Conservation (phyloP, 305 asterid species). For the Fraxinus xanthoxyloides region DNA sequence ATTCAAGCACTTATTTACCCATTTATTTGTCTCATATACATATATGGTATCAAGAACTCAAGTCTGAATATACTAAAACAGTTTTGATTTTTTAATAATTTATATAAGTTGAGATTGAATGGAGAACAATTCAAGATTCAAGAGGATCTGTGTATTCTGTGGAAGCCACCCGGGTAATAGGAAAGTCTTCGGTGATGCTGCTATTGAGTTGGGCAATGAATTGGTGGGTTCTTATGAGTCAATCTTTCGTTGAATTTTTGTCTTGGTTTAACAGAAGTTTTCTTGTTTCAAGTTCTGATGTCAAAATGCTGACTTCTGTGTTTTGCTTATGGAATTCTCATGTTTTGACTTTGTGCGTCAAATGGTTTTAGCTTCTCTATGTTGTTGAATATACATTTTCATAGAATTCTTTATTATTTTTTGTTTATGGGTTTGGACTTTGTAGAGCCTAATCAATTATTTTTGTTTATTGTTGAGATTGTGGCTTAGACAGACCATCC, state of each 20-base stretch:
- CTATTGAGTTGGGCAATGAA: conserved; percentile 84
- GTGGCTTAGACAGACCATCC: neutral
- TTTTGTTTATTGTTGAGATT: neutral
- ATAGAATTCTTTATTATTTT: conserved; percentile 12
- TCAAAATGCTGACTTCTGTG: conserved; percentile 23
- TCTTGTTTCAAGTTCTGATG: neutral
- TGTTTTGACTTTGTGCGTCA: conserved; percentile 7
- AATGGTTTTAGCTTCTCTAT: neutral
- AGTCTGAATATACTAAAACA: neutral
- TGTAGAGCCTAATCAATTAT: neutral
- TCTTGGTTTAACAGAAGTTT: conserved; percentile 19
- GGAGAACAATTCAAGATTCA: conserved; percentile 66
- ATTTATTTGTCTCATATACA: conserved; percentile 11
- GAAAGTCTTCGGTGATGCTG: conserved; percentile 91
- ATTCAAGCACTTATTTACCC: conserved; percentile 25
- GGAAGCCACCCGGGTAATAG: conserved; percentile 94
- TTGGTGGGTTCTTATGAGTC: conserved; percentile 57
- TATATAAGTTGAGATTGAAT: conserved; percentile 26
- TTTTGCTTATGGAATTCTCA: conserved; percentile 11
- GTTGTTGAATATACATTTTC: neutral
- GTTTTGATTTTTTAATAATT: neutral
- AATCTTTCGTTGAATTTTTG: conserved; percentile 23
- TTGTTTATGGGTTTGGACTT: conserved; percentile 4
- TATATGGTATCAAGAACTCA: conserved; percentile 17
- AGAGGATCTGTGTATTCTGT: conserved; percentile 89